A percentile compares a stretch with the other conserved stretches of the same genome.
Evolutionary conservation across 192 early-diverging fungal genomes (phyloP).

Genomic region (Irineochytrium annulatum): DNA sequence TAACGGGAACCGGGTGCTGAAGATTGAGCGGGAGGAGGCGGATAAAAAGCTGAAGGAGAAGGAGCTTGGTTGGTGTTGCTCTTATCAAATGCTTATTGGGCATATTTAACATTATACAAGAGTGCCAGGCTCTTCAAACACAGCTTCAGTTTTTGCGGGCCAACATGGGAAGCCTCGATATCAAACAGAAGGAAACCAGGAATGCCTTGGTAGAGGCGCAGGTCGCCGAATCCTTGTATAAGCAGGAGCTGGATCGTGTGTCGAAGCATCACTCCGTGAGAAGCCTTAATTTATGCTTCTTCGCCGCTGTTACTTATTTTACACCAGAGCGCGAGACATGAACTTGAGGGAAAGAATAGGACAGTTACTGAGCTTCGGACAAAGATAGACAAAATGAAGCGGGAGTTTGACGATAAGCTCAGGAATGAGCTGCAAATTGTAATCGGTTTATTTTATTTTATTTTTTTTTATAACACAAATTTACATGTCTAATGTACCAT

Average conservation of each 20-base stretch:
- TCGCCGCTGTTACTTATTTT: background rate
- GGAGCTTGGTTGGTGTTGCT: slow-evolving; percentile 28
- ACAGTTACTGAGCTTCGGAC: slow-evolving; percentile 37
- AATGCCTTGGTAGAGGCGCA: slow-evolving; percentile 39
- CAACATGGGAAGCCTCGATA: slow-evolving; percentile 15
- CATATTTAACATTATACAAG: slow-evolving; percentile 15
- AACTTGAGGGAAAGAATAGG: slow-evolving; percentile 31
- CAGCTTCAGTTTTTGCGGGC: slow-evolving; percentile 19
- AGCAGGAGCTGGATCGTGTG: slow-evolving; percentile 41
- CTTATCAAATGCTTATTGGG: background rate
- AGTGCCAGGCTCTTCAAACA: slow-evolving; percentile 26
- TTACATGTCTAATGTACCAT: slow-evolving; percentile 2
- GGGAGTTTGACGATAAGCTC: slow-evolving; percentile 37
- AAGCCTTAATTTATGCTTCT: background rate
- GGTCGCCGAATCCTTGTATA: slow-evolving; percentile 46
- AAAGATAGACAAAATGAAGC: slow-evolving; percentile 28
- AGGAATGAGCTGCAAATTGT: slow-evolving; percentile 21
- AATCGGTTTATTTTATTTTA: no score
- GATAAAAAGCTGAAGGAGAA: slow-evolving; percentile 29
- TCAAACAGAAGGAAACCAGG: slow-evolving; percentile 28
- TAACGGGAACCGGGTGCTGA: slow-evolving; percentile 22
- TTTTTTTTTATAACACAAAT: slow-evolving; percentile 1
- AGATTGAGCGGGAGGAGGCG: slow-evolving; percentile 28
- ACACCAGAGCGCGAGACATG: slow-evolving; percentile 29
- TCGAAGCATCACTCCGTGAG: slow-evolving; percentile 37